Evolutionary conservation across 208 protist genomes (phyloP), one percentile per base, ranked within the genome.

Genomic region (Herpetomonas tarakana): DNA sequence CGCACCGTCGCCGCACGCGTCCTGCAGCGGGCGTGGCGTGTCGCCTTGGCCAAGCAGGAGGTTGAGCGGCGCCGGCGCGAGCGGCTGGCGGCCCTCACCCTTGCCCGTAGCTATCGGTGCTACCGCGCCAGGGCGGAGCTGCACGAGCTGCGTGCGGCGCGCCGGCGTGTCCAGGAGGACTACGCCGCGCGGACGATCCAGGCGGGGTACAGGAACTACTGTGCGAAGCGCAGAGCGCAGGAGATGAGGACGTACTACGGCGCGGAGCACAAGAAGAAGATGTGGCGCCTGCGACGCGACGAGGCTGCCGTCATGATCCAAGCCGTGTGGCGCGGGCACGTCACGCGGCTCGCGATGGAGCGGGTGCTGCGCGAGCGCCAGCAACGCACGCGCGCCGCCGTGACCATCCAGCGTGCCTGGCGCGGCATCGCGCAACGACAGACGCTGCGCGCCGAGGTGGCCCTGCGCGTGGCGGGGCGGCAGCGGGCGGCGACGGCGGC

Each of bases 11-110:
- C 84, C 0, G 86, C 78, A 30, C 74, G 58, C 28, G 73, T 91
- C 31, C 31, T 96, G 50, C 90, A 96, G 72, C 80, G 83, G 0
- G 87, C 87, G 30, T 92, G 81, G 85, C 80, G 87, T 4, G 78
- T 73, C 52, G 81, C 81, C 1, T 53, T 75, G 12, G 86, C 85
- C 24, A 87, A 87, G 66, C 65, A 75, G n/a, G 72, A 46, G 16
- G 79, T 86, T 19, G 78, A 76, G 65, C 71, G 74, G 38, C 57
- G 75, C 65, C 76, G 83, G 38, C 73, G 82, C 30, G 65, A 86
- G 54, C 29, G 52, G 18, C 65, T 54, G 4, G 86, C 90, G 25
- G 82, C 67, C 16, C 49, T 49, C 9, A 61, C 76, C 16, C 78
- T 96, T 47, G 52, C 74, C 6, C 74, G 74, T 24, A 65, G 75